Evolutionary conservation across 164 flowering plant genomes (phyloP), one percentile per base, ranked within the genome.

Genomic region (Brasenia schreberi): DNA sequence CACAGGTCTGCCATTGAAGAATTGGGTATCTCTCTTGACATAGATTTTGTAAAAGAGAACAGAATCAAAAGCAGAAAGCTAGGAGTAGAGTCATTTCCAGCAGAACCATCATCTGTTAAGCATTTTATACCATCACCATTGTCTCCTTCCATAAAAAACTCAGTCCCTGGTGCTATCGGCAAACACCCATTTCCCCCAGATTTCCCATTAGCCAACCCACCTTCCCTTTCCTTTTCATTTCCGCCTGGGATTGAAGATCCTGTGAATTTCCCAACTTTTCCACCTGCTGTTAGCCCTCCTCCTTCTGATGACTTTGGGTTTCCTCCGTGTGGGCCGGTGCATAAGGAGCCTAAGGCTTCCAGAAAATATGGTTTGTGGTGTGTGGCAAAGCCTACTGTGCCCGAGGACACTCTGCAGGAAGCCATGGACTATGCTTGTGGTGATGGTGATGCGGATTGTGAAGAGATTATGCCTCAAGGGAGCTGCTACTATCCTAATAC

Each of bases 381-480:
- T 76, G 96, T 94, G 68, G 95, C 96, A 0, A 94, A 89, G 80
- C 95, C 97, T 5, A 86, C 74, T 76, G 96, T 91, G 19, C 95
- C 96, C 1, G 76, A 75, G 0, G 95, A 86, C 67, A 80, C 76
- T 3, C 63, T 94, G 75, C 93, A 91, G 77, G 84, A 73, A 68
- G 93, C 93, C 7, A 65, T 91, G 75, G 96, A 94, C 72, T 94
- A 80, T 74, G 99, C 99, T 19, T 94, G 97, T 74, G 99, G 97
- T 7, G 83, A 72, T 33, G 97, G 97, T 10, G 96, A 84, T 14
- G 97, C 82, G 60, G 92, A 89, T 67, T 94, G 97, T 77, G 79
- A 70, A 0, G 88, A 76, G 68, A 88, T 94, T 66, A 58, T 1
- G 75, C 89, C 96, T 39, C 61, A 73, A 42, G 99, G 95, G 23